Percentiles rank a stretch among this genome's conserved stretches.
Evolutionary conservation across 768 basidiomycete species (phyloP).

Genomic region (Ramaria sp.): DNA sequence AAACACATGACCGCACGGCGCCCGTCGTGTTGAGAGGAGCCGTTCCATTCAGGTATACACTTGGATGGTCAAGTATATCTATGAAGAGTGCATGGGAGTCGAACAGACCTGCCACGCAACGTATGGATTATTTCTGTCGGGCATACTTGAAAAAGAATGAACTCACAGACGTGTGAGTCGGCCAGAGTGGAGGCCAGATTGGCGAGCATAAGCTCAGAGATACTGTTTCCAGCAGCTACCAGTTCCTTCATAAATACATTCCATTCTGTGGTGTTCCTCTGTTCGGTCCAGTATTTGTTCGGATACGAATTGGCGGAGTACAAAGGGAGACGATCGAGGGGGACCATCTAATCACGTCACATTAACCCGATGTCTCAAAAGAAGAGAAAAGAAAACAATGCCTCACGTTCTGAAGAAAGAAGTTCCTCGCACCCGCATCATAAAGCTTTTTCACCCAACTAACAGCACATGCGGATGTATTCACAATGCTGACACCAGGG

Average conservation of each 20-base stretch:
- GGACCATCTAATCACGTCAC: slow-evolving; percentile 36
- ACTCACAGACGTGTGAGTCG: slow-evolving; percentile 48
- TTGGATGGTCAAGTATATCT: slow-evolving; percentile 45
- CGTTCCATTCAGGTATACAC: slow-evolving; percentile 50
- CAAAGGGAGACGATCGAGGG: slow-evolving; percentile 34
- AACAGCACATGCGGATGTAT: slow-evolving; percentile 46
- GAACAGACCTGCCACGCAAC: slow-evolving; percentile 34
- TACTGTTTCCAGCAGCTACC: slow-evolving; percentile 37
- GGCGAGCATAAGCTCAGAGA: slow-evolving; percentile 41
- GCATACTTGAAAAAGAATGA: background rate
- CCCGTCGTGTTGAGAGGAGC: slow-evolving; percentile 51
- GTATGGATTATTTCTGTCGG: background rate
- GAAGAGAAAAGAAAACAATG: background rate
- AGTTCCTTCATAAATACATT: slow-evolving; percentile 41
- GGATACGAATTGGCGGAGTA: slow-evolving; percentile 39
- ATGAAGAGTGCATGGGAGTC: slow-evolving; percentile 51
- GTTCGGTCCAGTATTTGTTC: slow-evolving; percentile 37
- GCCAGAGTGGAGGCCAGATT: slow-evolving; percentile 36
- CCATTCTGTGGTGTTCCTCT: slow-evolving; percentile 49
- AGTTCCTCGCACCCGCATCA: slow-evolving; percentile 49
- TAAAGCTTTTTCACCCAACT: slow-evolving; percentile 51
- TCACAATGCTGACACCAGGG: slow-evolving; percentile 41
- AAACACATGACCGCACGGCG: slow-evolving; percentile 37
- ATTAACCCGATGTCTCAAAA: background rate
- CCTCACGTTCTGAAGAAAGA: slow-evolving; percentile 47